Percentiles rank a stretch among this genome's conserved stretches.
phyloP scores from a whole-genome alignment of 1,139 yeast species.

The Lodderomyces metapsilosis region DNA sequence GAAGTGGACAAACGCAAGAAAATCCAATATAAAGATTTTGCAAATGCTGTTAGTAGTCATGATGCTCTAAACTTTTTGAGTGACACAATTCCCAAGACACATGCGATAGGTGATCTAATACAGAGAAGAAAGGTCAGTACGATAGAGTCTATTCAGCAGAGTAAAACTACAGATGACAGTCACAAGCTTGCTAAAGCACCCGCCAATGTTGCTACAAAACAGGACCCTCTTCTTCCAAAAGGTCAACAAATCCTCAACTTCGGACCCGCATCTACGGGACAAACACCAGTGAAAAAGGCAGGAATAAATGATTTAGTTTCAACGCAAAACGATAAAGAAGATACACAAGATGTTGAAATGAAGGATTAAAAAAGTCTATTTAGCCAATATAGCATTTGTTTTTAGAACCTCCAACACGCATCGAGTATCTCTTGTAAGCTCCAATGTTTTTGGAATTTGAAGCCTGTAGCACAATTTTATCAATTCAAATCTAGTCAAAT shows the following conservation, averaged over 20 bases:
- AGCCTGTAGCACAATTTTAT: conserved; percentile 24
- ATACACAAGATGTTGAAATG: conserved; percentile 19
- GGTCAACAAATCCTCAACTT: conserved; percentile 37
- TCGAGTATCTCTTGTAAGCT: conserved; percentile 25
- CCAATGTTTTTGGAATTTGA: conserved; percentile 23
- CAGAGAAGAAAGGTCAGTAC: conserved; percentile 44
- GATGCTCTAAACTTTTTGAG: conserved; percentile 69
- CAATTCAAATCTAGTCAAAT: conserved; percentile 29
- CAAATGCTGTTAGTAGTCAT: conserved; percentile 64
- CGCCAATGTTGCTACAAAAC: conserved; percentile 3
- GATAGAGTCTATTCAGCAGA: conserved; percentile 4
- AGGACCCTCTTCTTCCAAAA: conserved; percentile 23
- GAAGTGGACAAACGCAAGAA: conserved; percentile 70
- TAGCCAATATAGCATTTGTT: conserved; percentile 5
- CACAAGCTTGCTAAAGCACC: neutral
- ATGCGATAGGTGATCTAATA: conserved; percentile 52
- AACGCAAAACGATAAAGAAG: conserved; percentile 16
- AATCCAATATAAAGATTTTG: conserved; percentile 70
- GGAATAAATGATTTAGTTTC: conserved; percentile 35
- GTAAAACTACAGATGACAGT: neutral
- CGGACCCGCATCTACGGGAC: conserved; percentile 8
- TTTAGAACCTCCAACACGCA: conserved; percentile 34
- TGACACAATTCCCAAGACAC: conserved; percentile 67
- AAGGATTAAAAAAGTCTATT: conserved; percentile 14
- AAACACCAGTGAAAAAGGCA: conserved; percentile 29